Evolutionary conservation across 2,329 filamentous ascomycete genomes (phyloP).

Genomic region (Fusarium chlamydosporum): DNA sequence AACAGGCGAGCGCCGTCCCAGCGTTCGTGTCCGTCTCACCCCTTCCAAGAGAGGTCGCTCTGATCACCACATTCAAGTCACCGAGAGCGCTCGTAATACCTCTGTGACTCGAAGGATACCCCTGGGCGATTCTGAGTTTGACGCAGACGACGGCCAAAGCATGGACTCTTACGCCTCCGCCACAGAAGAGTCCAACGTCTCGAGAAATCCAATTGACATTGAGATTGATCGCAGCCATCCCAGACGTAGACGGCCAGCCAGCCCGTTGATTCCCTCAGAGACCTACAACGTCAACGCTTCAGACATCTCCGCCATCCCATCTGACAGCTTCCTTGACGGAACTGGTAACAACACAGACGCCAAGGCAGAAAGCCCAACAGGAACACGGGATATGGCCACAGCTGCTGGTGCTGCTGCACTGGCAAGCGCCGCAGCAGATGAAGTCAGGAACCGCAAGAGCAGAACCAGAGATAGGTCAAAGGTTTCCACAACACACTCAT

Average conservation of each 20-base stretch:
- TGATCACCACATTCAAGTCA: slow-evolving; percentile 88
- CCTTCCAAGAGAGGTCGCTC: slow-evolving; percentile 76
- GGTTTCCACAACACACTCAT: slow-evolving; percentile 57
- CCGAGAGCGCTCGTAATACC: slow-evolving; percentile 80
- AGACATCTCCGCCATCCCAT: slow-evolving; percentile 84
- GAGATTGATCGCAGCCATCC: slow-evolving; percentile 77
- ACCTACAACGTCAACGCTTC: slow-evolving; percentile 78
- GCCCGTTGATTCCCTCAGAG: slow-evolving; percentile 73
- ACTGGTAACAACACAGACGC: slow-evolving; percentile 62
- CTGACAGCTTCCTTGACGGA: slow-evolving; percentile 73
- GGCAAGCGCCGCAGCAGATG: slow-evolving; percentile 60
- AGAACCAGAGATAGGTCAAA: slow-evolving; percentile 61
- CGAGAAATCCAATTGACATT: slow-evolving; percentile 85
- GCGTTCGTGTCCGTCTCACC: slow-evolving; percentile 83
- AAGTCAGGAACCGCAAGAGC: slow-evolving; percentile 61
- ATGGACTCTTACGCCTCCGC: slow-evolving; percentile 82
- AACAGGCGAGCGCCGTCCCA: slow-evolving; percentile 78
- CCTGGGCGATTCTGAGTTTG: slow-evolving; percentile 59
- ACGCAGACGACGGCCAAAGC: slow-evolving; percentile 74
- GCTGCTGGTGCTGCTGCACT: slow-evolving; percentile 55
- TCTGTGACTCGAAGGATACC: slow-evolving; percentile 70
- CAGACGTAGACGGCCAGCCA: slow-evolving; percentile 74
- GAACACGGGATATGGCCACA: slow-evolving; percentile 55
- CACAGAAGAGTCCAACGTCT: slow-evolving; percentile 83
- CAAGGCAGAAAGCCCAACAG: slow-evolving; percentile 61